phyloP scores from a whole-genome alignment of 176 grass and related monocot species.

The Ampelocalamus luodianensis region DNA sequence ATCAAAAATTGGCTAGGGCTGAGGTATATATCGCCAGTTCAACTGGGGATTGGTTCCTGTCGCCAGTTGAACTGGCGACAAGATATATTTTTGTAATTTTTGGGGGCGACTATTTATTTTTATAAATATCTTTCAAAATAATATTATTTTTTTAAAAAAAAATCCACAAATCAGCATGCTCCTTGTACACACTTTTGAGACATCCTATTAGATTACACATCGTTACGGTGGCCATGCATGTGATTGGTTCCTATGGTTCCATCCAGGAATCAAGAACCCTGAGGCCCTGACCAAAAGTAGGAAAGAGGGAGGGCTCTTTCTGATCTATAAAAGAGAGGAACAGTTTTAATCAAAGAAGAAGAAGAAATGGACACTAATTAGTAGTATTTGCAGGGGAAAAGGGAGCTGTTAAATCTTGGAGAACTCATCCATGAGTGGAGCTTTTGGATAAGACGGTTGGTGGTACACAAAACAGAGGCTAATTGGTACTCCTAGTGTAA shows the following conservation, averaged over 20 bases:
- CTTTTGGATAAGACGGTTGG: not conserved
- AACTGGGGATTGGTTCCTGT: too few relatives aligned
- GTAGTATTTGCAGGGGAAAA: too few relatives aligned
- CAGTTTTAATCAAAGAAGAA: not conserved
- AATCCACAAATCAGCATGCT: not conserved
- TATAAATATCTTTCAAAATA: too few relatives aligned
- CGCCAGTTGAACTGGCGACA: too few relatives aligned
- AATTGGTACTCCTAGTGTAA: too few relatives aligned
- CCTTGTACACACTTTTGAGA: not conserved
- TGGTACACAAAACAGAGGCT: too few relatives aligned
- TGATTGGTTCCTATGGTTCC: not conserved
- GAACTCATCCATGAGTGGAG: not conserved
- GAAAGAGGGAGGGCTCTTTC: not conserved
- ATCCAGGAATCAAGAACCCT: not conserved
- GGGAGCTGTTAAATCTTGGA: not conserved
- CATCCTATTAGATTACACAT: not conserved
- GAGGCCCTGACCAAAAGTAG: not conserved
- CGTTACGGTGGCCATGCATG: not conserved
- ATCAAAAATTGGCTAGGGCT: too few relatives aligned
- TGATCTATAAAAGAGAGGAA: not conserved
- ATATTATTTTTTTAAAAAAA: too few relatives aligned
- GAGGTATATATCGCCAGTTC: too few relatives aligned
- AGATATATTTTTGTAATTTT: too few relatives aligned
- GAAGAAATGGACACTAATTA: not conserved
- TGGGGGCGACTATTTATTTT: too few relatives aligned